These are phyloP conservation scores for Blastomyces emzantsi DNA, from an alignment of 2,329 filamentous ascomycete species.

Conservation along the genomic window DNA sequence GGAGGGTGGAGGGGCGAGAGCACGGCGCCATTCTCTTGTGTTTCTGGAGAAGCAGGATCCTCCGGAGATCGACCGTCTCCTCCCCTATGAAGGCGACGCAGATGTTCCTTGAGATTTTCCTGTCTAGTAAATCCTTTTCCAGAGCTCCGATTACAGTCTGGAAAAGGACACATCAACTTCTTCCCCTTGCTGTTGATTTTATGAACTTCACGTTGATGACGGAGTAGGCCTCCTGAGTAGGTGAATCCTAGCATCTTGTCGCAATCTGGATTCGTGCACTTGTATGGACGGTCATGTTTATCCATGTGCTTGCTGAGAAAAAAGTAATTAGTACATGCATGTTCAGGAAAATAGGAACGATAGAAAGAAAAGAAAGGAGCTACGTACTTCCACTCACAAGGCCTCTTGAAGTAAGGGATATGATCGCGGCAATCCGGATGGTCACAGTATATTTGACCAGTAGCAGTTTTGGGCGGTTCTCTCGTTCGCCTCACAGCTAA, in stretches of 20 bases:
- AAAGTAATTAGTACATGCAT: slow-evolving; percentile 5
- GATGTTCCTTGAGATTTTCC: slow-evolving; percentile 89
- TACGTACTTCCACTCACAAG: slow-evolving; percentile 91
- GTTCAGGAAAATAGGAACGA: slow-evolving; percentile 1
- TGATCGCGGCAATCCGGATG: slow-evolving; percentile 60
- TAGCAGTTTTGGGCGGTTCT: slow-evolving; percentile 53
- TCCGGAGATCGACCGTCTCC: slow-evolving; percentile 4
- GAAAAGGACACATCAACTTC: slow-evolving; percentile 77
- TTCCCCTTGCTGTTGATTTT: slow-evolving; percentile 81
- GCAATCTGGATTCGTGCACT: slow-evolving; percentile 71
- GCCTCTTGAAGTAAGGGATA: slow-evolving; percentile 60
- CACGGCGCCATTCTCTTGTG: slow-evolving; percentile 5
- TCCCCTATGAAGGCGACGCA: slow-evolving; percentile 74
- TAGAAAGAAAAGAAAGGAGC: background rate
- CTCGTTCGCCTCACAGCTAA: slow-evolving; percentile 36
- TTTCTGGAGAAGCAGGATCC: background rate
- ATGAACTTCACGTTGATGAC: slow-evolving; percentile 91
- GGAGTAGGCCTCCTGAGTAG: slow-evolving; percentile 79
- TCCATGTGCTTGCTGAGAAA: slow-evolving; percentile 85
- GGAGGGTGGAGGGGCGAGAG: background rate
- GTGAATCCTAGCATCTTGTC: slow-evolving; percentile 92
- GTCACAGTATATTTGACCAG: slow-evolving; percentile 71
- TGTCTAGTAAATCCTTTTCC: slow-evolving; percentile 87
- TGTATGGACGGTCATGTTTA: slow-evolving; percentile 90
- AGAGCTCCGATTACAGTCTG: slow-evolving; percentile 78